Base-by-base conservation (phyloP, 148 eudicot genomes). In the Nyssa sinensis region DNA sequence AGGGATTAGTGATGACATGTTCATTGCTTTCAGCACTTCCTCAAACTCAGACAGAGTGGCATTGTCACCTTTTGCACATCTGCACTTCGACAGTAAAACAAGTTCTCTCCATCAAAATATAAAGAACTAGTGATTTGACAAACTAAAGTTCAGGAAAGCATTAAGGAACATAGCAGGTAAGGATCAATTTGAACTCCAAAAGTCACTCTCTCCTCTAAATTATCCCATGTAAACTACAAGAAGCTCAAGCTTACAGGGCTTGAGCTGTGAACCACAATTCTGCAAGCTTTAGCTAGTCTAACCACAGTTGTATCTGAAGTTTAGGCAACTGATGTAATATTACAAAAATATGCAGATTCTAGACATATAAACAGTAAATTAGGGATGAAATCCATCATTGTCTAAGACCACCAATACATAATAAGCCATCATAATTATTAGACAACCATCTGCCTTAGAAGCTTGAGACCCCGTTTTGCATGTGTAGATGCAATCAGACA, bases 31-130 rank as follows among this genome's bases (percentile, higher is more conserved):
- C 64, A 86, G 73, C 33, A 86, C 85, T 75, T 86, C 83, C 63
- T 86, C 86, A 39, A 86, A 86, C 58, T 83, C 85, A 13, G 58
- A 5, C 14, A 83, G 69, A 0, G 85, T 86, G 27, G 89, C 86
- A 66, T 86, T 83, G 30, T 86, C 84, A 12, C 86, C 89, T 64
- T 81, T 81, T 23, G 72, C 77, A 44, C 89, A 86, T 81, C 89
- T 86, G 86, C 78, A 55, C 6, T n/a, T 17, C 17, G 59, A 17
- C 59, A 55, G 59, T 24, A 55, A 55, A 55, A 37, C 9, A 37
- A 37, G 51, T 2, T 12, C 17, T 44, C 51, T 44, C 51, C 51
- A 44, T 44, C 51, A 44, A 44, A 44, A 44, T 44, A 14, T 44
- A 11, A 44, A 11, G 51, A 44, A 44, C 51, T 44, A 1, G 51